phyloP scores from a whole-genome alignment of 148 eudicot genomes.

The Fallopia convolvulus region DNA sequence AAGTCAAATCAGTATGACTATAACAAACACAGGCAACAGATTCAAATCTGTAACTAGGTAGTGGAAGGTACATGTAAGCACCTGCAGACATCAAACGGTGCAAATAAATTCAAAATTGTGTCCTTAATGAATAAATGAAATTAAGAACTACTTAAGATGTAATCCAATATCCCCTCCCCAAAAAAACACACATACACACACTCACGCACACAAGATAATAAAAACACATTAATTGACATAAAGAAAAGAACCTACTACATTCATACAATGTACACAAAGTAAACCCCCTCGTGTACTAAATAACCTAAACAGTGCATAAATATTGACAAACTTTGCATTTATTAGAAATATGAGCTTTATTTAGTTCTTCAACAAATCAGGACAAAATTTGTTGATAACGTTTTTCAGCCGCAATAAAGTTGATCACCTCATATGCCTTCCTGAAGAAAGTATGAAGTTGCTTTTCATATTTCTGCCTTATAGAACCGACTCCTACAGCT shows the following conservation, averaged over 20 bases:
- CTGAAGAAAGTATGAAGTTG: constrained; percentile 59
- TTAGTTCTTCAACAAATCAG: background rate
- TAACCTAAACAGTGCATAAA: background rate
- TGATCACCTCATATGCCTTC: constrained; percentile 83
- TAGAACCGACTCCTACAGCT: constrained; percentile 84
- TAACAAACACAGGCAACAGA: background rate
- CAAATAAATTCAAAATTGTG: background rate
- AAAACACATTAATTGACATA: background rate
- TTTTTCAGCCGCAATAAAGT: background rate
- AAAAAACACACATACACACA: background rate
- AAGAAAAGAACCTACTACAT: background rate
- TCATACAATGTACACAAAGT: background rate
- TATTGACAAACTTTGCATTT: background rate
- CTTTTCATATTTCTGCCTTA: constrained; percentile 77
- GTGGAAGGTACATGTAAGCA: background rate
- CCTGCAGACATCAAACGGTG: background rate
- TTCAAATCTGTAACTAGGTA: background rate
- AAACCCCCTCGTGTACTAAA: background rate
- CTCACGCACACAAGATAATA: no score
- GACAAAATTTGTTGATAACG: background rate
- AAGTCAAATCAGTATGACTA: background rate
- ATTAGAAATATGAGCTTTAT: background rate
- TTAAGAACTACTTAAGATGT: background rate
- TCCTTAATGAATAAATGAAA: background rate
- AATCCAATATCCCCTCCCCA: background rate